Base-by-base conservation (phyloP, 2,329 filamentous ascomycete genomes). In the Cladophialophora exuberans region DNA sequence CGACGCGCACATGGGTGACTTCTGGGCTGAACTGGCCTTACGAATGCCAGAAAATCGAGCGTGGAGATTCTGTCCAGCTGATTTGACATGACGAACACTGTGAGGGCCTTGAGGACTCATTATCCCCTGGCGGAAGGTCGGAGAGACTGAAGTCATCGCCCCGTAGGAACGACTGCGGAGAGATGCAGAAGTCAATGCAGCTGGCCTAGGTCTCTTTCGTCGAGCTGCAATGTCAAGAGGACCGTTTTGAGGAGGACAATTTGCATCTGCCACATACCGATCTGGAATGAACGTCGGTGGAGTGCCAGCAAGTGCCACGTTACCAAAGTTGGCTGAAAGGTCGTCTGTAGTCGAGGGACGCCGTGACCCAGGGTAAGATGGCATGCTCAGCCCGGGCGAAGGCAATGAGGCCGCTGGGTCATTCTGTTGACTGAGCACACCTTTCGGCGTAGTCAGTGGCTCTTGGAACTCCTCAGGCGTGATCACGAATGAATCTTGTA, bases 241-340 rank as follows among this genome's bases (percentile, higher is more conserved):
- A 52, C 73, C 74, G 26, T 30, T 54, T 36, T 72, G 69, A 26
- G 69, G 54, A 49, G 48, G 41, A 39, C 50, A 47, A 28, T 55
- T 55, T 6, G 58, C 41, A 69, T 83, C 95, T 70, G 90, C 95
- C 72, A 90, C 88, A 25, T 83, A 85, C 31, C 46, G 51, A 23
- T 33, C 42, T 26, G 48, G 18, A 13, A 48, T 10, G 7, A 47
- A 22, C 20, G 15, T 44, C 18, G 58, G 58, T 4, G 58, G 54
- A 22, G 51, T 57, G 41, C 46, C 51, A 11, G 54, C 58, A 11
- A 65, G 44, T 9, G 58, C 60, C 51, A 64, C 61, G 31, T 56
- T 55, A 22, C 57, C 60, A 25, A 65, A 62, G 28, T 61, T 60
- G 41, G 48, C 50, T 4, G 64, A 60, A 23, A 65, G 49, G 15